phyloP scores from a whole-genome alignment of 305 asterid species.

The Solanum chacoense region DNA sequence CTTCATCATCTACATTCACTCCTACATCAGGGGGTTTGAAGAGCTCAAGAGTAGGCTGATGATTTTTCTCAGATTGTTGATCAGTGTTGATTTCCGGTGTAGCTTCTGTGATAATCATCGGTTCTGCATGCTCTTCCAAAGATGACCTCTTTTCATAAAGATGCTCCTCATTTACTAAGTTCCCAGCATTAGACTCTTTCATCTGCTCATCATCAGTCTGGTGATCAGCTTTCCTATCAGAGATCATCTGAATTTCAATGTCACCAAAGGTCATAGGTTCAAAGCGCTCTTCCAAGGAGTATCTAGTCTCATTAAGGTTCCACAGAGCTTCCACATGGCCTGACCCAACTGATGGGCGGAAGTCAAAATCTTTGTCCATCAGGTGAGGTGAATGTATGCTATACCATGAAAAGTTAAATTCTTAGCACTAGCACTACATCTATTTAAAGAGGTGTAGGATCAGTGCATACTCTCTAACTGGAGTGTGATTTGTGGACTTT shows the following conservation, averaged over 20 bases:
- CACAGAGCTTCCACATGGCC: conserved; percentile 24
- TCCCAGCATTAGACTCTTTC: neutral
- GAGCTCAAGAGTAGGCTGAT: neutral
- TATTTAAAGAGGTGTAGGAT: neutral
- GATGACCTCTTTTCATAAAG: neutral
- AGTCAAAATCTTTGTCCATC: conserved; percentile 15
- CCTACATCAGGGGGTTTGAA: neutral
- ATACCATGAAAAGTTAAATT: conserved; percentile 17
- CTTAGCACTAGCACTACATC: neutral
- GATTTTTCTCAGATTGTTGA: neutral
- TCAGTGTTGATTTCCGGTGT: neutral
- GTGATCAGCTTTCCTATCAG: conserved; percentile 13
- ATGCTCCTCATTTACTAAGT: neutral
- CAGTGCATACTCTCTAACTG: conserved; percentile 57
- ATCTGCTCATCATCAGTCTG: conserved; percentile 15
- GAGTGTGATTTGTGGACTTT: conserved; percentile 30
- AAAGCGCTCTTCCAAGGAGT: conserved; percentile 42
- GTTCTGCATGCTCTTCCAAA: conserved; percentile 4
- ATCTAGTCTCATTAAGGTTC: conserved; percentile 23
- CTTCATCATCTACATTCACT: conserved; percentile 12
- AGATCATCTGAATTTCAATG: conserved; percentile 24
- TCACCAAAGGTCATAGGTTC: conserved; percentile 49
- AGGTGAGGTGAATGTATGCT: conserved; percentile 43
- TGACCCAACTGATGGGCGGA: conserved; percentile 12
- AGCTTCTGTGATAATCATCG: neutral